Evolutionary conservation across 163 green algal species (phyloP).

Genomic region (Scenedesmus sp.): DNA sequence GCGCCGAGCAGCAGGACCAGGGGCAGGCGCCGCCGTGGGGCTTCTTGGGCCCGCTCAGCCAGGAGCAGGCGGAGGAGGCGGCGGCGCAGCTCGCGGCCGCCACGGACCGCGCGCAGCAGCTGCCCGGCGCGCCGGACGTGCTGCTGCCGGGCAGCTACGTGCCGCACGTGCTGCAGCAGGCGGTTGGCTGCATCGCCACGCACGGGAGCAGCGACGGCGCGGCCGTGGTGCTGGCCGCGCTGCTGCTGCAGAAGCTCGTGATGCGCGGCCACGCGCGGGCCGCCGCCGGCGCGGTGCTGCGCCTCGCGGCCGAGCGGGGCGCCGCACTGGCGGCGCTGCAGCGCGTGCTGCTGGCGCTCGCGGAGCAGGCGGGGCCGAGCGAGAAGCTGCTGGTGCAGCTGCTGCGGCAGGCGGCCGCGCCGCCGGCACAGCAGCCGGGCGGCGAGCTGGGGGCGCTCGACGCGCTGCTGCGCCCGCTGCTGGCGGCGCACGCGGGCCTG

Average conservation of each 20-base stretch:
- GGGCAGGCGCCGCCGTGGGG: background rate
- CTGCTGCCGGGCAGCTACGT: conserved; percentile 42
- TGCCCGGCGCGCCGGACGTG: background rate
- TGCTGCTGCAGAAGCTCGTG: conserved; percentile 54
- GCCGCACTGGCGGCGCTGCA: conserved; percentile 7
- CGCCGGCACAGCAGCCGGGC: no score
- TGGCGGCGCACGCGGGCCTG: background rate
- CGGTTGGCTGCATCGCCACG: background rate
- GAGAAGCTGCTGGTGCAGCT: conserved; percentile 57
- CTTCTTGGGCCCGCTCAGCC: background rate
- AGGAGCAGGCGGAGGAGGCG: conserved; percentile 18
- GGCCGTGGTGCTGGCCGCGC: conserved; percentile 29
- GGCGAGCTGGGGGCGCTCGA: background rate
- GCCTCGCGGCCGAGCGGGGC: background rate
- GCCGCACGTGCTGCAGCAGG: conserved; percentile 23
- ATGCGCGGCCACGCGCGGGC: conserved; percentile 45
- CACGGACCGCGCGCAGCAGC: conserved; percentile 25
- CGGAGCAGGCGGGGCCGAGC: conserved; percentile 36
- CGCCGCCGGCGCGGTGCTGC: conserved; percentile 50
- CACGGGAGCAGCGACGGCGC: background rate
- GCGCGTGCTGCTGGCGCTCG: background rate
- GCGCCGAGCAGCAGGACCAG: conserved; percentile 1
- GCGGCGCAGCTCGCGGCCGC: conserved; percentile 32
- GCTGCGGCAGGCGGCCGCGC: conserved; percentile 2
- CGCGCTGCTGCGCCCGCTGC: conserved; percentile 18